phyloP scores from a whole-genome alignment of 2,329 filamentous ascomycete species.

The Fusarium veterinarium region DNA sequence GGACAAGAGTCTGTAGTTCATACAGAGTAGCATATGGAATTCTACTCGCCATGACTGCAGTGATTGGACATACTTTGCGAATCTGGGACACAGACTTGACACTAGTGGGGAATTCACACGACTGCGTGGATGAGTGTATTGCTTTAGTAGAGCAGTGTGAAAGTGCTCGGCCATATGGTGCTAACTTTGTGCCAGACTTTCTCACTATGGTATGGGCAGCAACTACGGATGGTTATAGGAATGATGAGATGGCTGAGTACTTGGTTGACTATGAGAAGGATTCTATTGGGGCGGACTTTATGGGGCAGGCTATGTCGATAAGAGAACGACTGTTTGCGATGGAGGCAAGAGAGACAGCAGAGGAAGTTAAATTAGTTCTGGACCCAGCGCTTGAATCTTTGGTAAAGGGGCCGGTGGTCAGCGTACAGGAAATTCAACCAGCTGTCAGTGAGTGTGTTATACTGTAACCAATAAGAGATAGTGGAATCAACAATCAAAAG shows the following conservation, averaged over 20 bases:
- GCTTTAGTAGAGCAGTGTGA: conserved; percentile 20
- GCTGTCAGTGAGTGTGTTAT: conserved; percentile 4
- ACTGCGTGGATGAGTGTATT: conserved; percentile 28
- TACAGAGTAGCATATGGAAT: conserved; percentile 27
- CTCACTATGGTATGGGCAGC: conserved; percentile 35
- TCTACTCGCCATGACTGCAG: conserved; percentile 14
- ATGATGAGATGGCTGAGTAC: conserved; percentile 16
- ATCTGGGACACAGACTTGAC: conserved; percentile 5
- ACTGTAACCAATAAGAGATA: neutral
- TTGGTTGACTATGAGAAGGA: conserved; percentile 35
- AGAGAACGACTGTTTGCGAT: conserved; percentile 20
- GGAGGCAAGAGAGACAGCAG: conserved; percentile 5
- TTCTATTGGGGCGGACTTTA: conserved; percentile 23
- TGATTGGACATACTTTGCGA: conserved; percentile 26
- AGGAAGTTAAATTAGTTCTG: neutral
- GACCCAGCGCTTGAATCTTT: neutral
- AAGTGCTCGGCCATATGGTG: conserved; percentile 27
- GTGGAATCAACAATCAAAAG: neutral
- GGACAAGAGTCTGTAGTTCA: neutral
- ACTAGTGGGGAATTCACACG: conserved; percentile 5
- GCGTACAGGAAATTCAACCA: neutral
- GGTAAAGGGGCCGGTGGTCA: neutral
- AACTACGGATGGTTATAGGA: conserved; percentile 6
- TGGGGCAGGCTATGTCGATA: conserved; percentile 21
- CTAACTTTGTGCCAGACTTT: conserved; percentile 26